Conservation (phyloP, 495 filamentous ascomycete species). For the Monascus purpureus region DNA sequence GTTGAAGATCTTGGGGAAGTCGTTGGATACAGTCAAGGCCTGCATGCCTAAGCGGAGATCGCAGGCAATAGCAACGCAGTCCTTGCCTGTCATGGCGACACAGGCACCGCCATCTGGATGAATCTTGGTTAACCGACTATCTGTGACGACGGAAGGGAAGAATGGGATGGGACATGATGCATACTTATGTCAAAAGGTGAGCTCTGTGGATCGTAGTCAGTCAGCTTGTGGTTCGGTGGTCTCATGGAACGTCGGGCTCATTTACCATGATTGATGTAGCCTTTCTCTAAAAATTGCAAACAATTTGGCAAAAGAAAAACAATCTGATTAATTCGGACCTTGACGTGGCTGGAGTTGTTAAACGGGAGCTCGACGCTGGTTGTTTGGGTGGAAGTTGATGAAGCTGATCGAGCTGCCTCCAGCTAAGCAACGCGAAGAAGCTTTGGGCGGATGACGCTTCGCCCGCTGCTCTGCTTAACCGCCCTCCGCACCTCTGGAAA, state of each 20-base stretch:
- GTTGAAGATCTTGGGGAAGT: constrained; percentile 99
- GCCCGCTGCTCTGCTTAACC: constrained; percentile 22
- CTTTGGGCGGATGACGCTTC: constrained; percentile 30
- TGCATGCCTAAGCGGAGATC: constrained; percentile 96
- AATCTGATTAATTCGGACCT: background rate
- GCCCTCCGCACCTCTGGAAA: background rate
- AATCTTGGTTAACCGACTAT: constrained; percentile 13
- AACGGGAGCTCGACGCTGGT: no score
- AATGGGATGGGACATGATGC: constrained; percentile 7
- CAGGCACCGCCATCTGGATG: constrained; percentile 79
- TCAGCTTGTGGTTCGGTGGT: background rate
- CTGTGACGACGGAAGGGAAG: constrained; percentile 1
- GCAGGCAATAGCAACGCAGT: constrained; percentile 98
- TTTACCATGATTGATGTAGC: background rate
- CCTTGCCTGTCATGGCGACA: constrained; percentile 97
- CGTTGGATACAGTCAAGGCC: constrained; percentile 92
- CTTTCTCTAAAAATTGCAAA: background rate
- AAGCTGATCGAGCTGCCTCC: constrained; percentile 4
- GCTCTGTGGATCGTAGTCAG: constrained; percentile 30
- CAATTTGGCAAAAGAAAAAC: background rate
- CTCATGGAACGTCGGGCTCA: background rate
- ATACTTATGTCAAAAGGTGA: constrained; percentile 86
- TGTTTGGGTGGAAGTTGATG: background rate
- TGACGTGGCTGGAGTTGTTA: no score
- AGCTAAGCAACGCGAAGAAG: no score